phyloP scores from a whole-genome alignment of 2,329 filamentous ascomycete species.

The Aspergillus sp. region DNA sequence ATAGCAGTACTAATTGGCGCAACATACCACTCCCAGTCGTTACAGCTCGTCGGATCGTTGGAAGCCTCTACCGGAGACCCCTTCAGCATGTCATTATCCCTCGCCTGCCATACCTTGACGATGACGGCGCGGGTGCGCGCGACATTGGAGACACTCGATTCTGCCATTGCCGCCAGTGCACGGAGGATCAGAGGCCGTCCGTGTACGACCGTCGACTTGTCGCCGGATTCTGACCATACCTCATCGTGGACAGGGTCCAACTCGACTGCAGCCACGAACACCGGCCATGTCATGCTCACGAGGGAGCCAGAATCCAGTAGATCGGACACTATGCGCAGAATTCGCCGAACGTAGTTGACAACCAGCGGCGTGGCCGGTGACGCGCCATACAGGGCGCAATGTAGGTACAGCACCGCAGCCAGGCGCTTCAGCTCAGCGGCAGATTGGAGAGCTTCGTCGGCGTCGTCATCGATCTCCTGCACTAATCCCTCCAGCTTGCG shows the following conservation, averaged over 20 bases:
- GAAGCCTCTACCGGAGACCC: constrained; percentile 13
- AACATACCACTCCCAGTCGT: constrained; percentile 46
- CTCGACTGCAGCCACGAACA: constrained; percentile 47
- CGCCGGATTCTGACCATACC: constrained; percentile 25
- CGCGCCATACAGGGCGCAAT: constrained; percentile 46
- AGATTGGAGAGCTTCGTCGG: constrained; percentile 32
- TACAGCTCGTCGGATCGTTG: constrained; percentile 20
- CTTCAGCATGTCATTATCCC: constrained; percentile 38
- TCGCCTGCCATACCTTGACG: constrained; percentile 47
- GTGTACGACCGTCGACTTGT: constrained; percentile 19
- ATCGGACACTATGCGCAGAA: constrained; percentile 34
- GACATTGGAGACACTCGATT: constrained; percentile 45
- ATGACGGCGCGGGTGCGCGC: constrained; percentile 48
- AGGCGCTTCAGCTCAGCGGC: constrained; percentile 46
- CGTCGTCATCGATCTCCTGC: constrained; percentile 30
- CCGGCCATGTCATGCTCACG: constrained; percentile 42
- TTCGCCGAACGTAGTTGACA: constrained; percentile 30
- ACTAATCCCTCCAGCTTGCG: constrained; percentile 32
- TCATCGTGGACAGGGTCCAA: constrained; percentile 40
- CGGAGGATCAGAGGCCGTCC: constrained; percentile 42
- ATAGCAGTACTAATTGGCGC: constrained; percentile 43
- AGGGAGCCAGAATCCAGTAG: constrained; percentile 33
- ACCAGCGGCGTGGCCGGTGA: constrained; percentile 40
- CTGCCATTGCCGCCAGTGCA: constrained; percentile 40
- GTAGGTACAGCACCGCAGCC: constrained; percentile 46